Percentiles rank a stretch among this genome's conserved stretches.
Conservation (phyloP, 2,329 filamentous ascomycete genomes). For the Fusarium bactridioides region DNA sequence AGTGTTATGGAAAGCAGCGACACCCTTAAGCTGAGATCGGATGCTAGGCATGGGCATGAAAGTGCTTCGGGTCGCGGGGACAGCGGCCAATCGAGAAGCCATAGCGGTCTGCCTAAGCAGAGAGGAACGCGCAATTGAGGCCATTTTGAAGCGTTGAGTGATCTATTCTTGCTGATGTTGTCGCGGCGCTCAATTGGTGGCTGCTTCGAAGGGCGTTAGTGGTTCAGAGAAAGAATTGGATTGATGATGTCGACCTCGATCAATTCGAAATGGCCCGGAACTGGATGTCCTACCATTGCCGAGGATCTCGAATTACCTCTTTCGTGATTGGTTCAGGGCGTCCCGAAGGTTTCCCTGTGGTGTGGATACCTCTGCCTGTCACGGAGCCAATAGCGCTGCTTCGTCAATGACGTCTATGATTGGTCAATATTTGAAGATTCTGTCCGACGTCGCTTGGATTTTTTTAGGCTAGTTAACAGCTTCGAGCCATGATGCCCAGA, state of each 20-base stretch:
- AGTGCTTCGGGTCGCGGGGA: conserved; percentile 49
- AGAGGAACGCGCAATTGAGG: conserved; percentile 63
- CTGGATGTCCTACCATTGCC: conserved; percentile 52
- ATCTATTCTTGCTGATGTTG: conserved; percentile 13
- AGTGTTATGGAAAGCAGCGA: conserved; percentile 88
- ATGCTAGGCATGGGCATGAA: conserved; percentile 45
- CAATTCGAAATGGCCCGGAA: conserved; percentile 31
- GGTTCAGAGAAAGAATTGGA: conserved; percentile 8
- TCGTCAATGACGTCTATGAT: conserved; percentile 37
- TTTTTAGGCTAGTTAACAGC: conserved; percentile 25
- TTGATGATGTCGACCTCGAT: conserved; percentile 38
- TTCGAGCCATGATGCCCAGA: conserved; percentile 21
- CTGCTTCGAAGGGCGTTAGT: conserved; percentile 32
- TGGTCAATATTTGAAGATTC: conserved; percentile 37
- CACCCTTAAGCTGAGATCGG: conserved; percentile 53
- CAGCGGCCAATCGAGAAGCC: conserved; percentile 49
- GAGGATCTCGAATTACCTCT: conserved; percentile 58
- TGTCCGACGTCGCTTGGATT: conserved; percentile 37
- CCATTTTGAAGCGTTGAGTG: conserved; percentile 53
- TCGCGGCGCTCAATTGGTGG: conserved; percentile 42
- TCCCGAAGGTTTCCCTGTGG: conserved; percentile 41
- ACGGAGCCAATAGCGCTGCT: conserved; percentile 41
- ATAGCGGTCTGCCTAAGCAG: conserved; percentile 63
- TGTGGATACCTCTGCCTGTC: conserved; percentile 25
- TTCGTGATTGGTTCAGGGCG: conserved; percentile 53